Evolutionary conservation across 352 stramenopile genomes (phyloP).

Genomic region (Globisporangium barbulae): DNA sequence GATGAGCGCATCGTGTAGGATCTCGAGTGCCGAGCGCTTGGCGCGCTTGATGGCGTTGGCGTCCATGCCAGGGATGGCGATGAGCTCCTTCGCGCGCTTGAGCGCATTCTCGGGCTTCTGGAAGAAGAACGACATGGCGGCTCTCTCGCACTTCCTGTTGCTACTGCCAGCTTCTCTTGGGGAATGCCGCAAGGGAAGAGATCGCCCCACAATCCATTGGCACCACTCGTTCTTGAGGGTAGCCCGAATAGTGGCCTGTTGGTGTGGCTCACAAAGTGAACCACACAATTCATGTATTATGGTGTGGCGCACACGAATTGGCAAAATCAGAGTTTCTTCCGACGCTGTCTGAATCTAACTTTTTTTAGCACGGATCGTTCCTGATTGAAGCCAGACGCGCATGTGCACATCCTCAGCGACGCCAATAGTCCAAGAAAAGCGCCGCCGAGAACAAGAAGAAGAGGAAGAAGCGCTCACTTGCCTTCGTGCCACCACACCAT

Average conservation of each 20-base stretch:
- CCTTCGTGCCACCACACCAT: neutral
- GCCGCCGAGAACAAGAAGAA: neutral
- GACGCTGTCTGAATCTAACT: too few relatives aligned
- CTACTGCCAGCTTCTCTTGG: neutral
- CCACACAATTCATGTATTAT: too few relatives aligned
- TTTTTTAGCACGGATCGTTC: constrained; percentile 5
- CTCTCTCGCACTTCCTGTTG: neutral
- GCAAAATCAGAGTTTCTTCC: too few relatives aligned
- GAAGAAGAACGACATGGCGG: constrained; percentile 79
- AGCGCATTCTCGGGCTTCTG: constrained; percentile 92
- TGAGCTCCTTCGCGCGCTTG: constrained; percentile 87
- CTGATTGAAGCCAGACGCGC: neutral
- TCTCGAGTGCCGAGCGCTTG: constrained; percentile 81
- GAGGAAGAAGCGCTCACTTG: neutral
- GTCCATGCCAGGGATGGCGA: constrained; percentile 75
- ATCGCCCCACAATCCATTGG: neutral
- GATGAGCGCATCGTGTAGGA: constrained; percentile 93
- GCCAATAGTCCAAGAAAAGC: neutral
- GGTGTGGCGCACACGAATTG: neutral
- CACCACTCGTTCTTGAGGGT: neutral
- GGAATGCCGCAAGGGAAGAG: constrained; percentile 4
- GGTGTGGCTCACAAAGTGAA: neutral
- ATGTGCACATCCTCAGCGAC: neutral
- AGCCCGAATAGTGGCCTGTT: neutral
- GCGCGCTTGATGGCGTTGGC: constrained; percentile 66